Evolutionary conservation across 2,329 filamentous ascomycete genomes (phyloP), one percentile per base, ranked within the genome.

Genomic region (Pseudogymnoascus sp.): DNA sequence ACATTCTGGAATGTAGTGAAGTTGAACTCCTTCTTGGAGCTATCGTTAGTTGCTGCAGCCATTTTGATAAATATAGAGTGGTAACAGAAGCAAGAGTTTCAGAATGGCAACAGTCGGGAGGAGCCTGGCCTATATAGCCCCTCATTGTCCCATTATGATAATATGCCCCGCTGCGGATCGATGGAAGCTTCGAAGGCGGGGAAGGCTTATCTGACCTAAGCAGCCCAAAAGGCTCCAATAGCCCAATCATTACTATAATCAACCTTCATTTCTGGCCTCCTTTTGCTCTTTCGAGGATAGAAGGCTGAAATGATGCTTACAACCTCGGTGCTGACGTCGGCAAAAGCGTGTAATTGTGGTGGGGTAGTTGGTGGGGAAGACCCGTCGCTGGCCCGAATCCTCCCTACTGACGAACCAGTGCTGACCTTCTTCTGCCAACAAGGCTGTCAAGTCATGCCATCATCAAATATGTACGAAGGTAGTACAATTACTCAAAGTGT

Each of bases 1-100:
- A 60, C 50, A 57, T 66, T 66, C 16, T 50, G 43, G 58, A 67
- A 65, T 14, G 57, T 58, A 39, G 32, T 38, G 57, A 58, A 58
- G 57, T 38, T 14, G 57, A 58, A 39, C 35, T 39, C 57, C 57
- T 54, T 54, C 25, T 54, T 54, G 25, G 43, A 50, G 43, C 25
- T 50, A 50, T 50, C 43, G 8, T 50, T 50, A 50, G 43, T 50
- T 30, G 28, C 41, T 28, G n/a, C 25, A 32, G 43, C 25, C 43
- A 32, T 50, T 32, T 50, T 50, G 25, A 6, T 50, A 50, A 30
- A 12, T 32, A 50, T 50, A 30, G 43, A 30, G 9, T 32, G 18
- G 25, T 50, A 50, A 47, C 3, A 47, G 41, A 16, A 50, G 8
- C 7, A 54, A 18, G 8, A 32, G 14, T 8, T 30, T 30, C 4